Evolutionary conservation across 208 protist genomes (phyloP).

Genomic region (Trypanosoma avium): DNA sequence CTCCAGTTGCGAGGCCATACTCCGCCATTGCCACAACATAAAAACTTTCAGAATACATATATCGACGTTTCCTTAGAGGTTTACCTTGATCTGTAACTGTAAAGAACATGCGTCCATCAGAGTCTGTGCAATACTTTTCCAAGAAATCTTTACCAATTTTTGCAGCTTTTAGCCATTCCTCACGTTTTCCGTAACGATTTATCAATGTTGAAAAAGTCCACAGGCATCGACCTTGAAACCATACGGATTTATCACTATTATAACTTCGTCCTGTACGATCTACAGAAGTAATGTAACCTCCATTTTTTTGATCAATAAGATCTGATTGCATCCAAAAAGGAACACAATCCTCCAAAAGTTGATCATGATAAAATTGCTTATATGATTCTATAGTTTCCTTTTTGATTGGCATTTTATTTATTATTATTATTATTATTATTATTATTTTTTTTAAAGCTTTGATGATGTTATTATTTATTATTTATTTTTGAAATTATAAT

Average conservation of each 20-base stretch:
- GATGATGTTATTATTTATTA: too few species aligned
- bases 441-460: slow-evolving; percentile 1
- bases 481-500: too few species aligned
- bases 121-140: slow-evolving; percentile 11
- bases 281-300: slow-evolving; percentile 16
- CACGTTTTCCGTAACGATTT: slow-evolving; percentile 7
- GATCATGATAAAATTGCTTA: slow-evolving; percentile 17
- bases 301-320: slow-evolving; percentile 12
- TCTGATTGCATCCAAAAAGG: slow-evolving; percentile 20
- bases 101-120: slow-evolving; percentile 20
- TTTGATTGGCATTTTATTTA: background rate
- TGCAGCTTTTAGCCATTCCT: slow-evolving; percentile 5
- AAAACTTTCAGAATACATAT: slow-evolving; percentile 23
- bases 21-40: slow-evolving; percentile 21
- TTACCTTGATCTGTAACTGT: slow-evolving; percentile 7
- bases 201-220: slow-evolving; percentile 16
- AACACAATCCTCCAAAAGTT: slow-evolving; percentile 8
- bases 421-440: background rate
- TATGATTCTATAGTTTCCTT: slow-evolving; percentile 16
- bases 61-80: slow-evolving; percentile 8
- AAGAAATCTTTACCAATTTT: slow-evolving; percentile 12
- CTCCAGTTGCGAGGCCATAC: slow-evolving; percentile 13
- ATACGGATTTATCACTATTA: slow-evolving; percentile 17
- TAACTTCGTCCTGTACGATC: slow-evolving; percentile 7
- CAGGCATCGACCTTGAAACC: slow-evolving; percentile 13